Evolutionary conservation across 805 yeast genomes (phyloP).

Genomic region (Metschnikowia amazonensis): DNA sequence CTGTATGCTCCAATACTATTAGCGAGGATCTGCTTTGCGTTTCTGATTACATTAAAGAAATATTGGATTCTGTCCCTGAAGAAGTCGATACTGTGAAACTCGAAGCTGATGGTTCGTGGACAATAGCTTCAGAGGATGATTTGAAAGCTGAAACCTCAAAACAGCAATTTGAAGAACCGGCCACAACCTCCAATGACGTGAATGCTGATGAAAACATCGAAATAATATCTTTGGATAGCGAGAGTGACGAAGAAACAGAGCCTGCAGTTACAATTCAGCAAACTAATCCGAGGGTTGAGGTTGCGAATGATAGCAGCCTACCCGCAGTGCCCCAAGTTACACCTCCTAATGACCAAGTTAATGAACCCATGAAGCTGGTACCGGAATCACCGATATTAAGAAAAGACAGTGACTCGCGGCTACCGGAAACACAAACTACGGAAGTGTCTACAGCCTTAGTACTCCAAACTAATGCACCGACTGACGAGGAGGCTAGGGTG

Average conservation of each 20-base stretch:
- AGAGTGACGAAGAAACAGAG: slow-evolving; percentile 37
- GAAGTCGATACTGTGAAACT: slow-evolving; percentile 66
- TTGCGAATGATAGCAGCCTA: not conserved
- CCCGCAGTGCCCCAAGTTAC: not conserved
- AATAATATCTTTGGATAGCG: slow-evolving; percentile 50
- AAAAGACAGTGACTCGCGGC: not conserved
- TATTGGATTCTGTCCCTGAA: slow-evolving; percentile 49
- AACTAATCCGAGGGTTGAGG: not conserved
- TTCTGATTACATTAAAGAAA: slow-evolving; percentile 68
- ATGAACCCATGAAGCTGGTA: not conserved
- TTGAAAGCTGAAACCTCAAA: slow-evolving; percentile 4
- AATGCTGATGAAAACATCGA: slow-evolving; percentile 29
- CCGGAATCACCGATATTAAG: not conserved
- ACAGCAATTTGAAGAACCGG: not conserved
- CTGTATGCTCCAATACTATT: slow-evolving; percentile 62
- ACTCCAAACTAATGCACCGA: not conserved
- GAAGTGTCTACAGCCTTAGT: not conserved
- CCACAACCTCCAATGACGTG: not conserved
- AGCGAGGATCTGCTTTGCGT: slow-evolving; percentile 58
- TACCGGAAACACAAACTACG: not conserved
- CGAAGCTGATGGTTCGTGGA: slow-evolving; percentile 74
- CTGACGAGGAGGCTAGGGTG: not conserved
- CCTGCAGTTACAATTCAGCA: not conserved
- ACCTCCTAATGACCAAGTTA: not conserved
- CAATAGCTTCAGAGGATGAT: slow-evolving; percentile 21